These are phyloP conservation scores for Jatropha multifida DNA, from an alignment of 441 rosid genomes.

Conservation along the genomic window DNA sequence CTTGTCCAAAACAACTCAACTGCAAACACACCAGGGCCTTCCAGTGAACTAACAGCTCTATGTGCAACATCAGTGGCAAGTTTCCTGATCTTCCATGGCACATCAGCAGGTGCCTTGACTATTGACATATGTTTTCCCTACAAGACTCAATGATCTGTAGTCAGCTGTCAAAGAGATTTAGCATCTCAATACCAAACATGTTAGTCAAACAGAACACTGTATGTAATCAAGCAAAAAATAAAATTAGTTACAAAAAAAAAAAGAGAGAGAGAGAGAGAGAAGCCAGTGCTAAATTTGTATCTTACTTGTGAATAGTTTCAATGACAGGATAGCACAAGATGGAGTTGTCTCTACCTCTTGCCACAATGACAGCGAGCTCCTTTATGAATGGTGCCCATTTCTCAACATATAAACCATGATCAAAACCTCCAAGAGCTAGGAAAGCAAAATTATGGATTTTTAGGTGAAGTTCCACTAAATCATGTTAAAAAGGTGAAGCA, in stretches of 20 bases:
- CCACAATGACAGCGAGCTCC: constrained; percentile 95
- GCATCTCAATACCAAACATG: constrained; percentile 19
- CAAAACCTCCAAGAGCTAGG: constrained; percentile 87
- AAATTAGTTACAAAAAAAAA: neutral
- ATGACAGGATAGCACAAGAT: constrained; percentile 87
- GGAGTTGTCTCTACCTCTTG: constrained; percentile 90
- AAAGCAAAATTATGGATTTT: constrained; percentile 2
- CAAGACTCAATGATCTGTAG: neutral
- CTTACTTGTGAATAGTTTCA: constrained; percentile 91
- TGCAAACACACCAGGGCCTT: constrained; percentile 97
- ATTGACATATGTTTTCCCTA: constrained; percentile 97
- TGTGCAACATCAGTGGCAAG: constrained; percentile 83
- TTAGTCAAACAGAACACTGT: neutral
- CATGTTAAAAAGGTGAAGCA: neutral
- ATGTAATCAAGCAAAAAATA: no score
- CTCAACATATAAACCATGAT: constrained; percentile 75
- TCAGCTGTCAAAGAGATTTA: no score
- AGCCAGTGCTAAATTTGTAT: neutral
- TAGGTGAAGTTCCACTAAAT: neutral
- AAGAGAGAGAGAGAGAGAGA: neutral
- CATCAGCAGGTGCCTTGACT: constrained; percentile 85
- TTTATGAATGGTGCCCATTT: constrained; percentile 95
- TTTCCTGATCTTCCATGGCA: constrained; percentile 80
- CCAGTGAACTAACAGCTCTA: constrained; percentile 77
- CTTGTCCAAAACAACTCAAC: constrained; percentile 87